Base-by-base conservation (phyloP, 352 stramenopile species). In the Phytophthora niederhauseri region DNA sequence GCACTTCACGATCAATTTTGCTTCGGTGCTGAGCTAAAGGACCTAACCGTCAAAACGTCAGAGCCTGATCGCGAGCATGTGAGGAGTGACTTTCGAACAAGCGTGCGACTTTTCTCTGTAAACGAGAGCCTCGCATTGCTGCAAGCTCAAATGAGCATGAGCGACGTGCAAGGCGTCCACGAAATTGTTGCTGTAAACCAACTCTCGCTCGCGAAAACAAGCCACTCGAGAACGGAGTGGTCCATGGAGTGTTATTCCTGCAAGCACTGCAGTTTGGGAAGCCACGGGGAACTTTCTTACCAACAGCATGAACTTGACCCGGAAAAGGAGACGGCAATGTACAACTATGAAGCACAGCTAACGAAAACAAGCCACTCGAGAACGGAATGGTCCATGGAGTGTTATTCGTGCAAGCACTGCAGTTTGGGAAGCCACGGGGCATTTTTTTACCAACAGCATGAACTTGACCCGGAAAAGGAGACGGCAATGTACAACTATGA, bases 401-500 rank as follows among this genome's bases (percentile, higher is more conserved):
- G 64, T 36, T 87, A 90, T 61, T 66, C 56, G 14, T 90, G 82
- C 63, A 75, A 68, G 30, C 82, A 90, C 59, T 81, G 66, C 53
- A 65, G 43, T 12, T 58, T 65, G 36, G 31, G 41, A 22, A 41
- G 24, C 17, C 51, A 82, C 8, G 68, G 49, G 6, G 30, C 38
- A 6, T 51, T 76, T 45, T 67, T 43, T 17, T 75, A 66, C 2
- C 61, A 73, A 9, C 57, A 69, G 52, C 59, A 76, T 20, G 60
- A 75, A 9, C 14, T 67, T 15, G 58, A 72, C 17, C 20, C 15
- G 53, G 68, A 72, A 57, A 54, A 74, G 3, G 82, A 92, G 49
- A 79, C 65, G 30, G 75, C 84, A 1, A 94, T 94, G 83, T 94
- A 93, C 72, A 82, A 70, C 14, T 92, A 91, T 62, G 77, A 82